Base-by-base conservation (phyloP, 805 yeast species). In the Saccharomycopsis fermentans region DNA sequence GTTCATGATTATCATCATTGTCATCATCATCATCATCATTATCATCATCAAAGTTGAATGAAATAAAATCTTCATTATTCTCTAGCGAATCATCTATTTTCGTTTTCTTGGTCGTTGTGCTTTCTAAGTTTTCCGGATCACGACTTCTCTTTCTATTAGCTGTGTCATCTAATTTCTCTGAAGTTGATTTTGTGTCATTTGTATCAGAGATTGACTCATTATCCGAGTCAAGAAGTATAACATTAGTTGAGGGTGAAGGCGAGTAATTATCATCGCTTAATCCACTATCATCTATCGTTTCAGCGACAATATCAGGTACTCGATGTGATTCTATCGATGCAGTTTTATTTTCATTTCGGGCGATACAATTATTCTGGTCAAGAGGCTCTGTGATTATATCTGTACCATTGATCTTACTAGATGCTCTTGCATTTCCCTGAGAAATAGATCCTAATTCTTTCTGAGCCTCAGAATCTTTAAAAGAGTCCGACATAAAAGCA, bases 51-150 rank as follows among this genome's bases (percentile, higher is more conserved):
- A 70, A 69, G 24, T 67, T 67, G 52, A 77, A 67, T 3, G 77
- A 73, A 40, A 77, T 77, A 62, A 73, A 77, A 58, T 77, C 80
- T 5, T 66, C 70, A 58, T 76, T 76, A 4, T 68, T 69, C 6
- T 69, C 73, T 26, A 75, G 64, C 16, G 68, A 72, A 57, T 72
- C 69, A 11, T 53, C 58, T 11, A 40, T 27, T 14, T 56, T 55
- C 16, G 43, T 40, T 17, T 58, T 54, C n/a, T 54, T 27, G 6
- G 17, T 32, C 3, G 26, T 17, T 37, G 50, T 9, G 5, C 29
- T 19, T 16, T 1, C 17, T 4, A 6, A 2, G 12, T 21, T 43
- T 21, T 43, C 50, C 12, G 5, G 12, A 6, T 21, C 17, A 11
- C 14, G 16, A 21, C 50, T 19, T 43, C 50, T 43, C 24, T 43